These are phyloP conservation scores for Diplogelasinospora grovesii DNA, from an alignment of 495 filamentous ascomycete species.

Conservation along the genomic window DNA sequence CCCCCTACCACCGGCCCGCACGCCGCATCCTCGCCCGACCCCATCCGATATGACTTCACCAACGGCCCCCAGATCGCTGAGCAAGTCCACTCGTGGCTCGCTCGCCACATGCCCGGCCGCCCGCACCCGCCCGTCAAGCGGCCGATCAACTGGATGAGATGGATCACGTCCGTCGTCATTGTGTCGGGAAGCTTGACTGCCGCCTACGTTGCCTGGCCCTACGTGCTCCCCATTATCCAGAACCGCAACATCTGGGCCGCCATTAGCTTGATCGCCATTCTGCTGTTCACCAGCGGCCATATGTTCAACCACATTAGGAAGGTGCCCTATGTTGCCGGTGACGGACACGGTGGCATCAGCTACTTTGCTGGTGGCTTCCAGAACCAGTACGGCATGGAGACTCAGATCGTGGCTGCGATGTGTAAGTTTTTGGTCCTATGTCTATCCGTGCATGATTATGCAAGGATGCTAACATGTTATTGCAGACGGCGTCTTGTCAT, in stretches of 20 bases:
- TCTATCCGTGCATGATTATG: background rate
- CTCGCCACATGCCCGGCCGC: conserved; percentile 65
- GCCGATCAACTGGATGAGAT: conserved; percentile 78
- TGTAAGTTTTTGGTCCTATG: conserved; percentile 56
- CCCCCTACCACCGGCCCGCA: conserved; percentile 81
- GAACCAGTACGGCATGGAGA: conserved; percentile 92
- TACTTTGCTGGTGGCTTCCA: conserved; percentile 95
- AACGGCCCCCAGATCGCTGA: conserved; percentile 68
- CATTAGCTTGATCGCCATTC: conserved; percentile 77
- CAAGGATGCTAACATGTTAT: conserved; percentile 19
- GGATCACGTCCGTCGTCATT: conserved; percentile 59
- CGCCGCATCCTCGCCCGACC: conserved; percentile 59
- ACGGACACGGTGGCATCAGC: conserved; percentile 76
- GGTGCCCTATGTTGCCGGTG: conserved; percentile 86
- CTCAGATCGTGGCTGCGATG: conserved; percentile 89
- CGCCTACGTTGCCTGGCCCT: conserved; percentile 70
- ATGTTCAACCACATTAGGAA: conserved; percentile 99
- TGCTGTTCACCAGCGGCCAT: conserved; percentile 92
- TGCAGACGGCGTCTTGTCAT: conserved; percentile 94
- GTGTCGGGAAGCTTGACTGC: conserved; percentile 61
- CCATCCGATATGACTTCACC: conserved; percentile 81
- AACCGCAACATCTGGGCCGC: conserved; percentile 94
- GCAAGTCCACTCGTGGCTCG: conserved; percentile 69
- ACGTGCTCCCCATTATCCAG: conserved; percentile 77
- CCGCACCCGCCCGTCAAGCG: conserved; percentile 71